Conservation (phyloP, 148 eudicot genomes). For the Chenopodium suecicum region DNA sequence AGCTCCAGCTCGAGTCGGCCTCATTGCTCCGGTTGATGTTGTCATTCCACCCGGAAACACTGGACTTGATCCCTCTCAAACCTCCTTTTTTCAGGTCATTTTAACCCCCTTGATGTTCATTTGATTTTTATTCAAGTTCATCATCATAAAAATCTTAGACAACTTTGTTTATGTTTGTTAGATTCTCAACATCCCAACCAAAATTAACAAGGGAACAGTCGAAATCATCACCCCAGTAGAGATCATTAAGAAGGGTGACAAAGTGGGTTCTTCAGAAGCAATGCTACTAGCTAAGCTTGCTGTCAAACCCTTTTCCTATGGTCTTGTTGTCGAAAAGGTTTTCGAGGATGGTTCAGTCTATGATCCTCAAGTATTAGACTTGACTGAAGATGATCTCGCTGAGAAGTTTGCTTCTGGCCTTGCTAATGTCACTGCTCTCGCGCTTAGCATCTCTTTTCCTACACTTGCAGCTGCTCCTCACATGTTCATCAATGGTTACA, state of each 20-base stretch:
- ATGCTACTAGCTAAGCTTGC: constrained; percentile 51
- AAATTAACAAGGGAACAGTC: constrained; percentile 71
- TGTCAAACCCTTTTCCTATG: constrained; percentile 55
- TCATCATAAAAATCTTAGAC: background rate
- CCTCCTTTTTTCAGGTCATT: constrained; percentile 58
- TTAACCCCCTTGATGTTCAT: background rate
- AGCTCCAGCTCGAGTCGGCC: constrained; percentile 68
- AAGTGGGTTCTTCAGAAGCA: constrained; percentile 64
- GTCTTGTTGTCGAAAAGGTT: constrained; percentile 42
- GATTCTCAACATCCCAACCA: constrained; percentile 59
- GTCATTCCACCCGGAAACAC: constrained; percentile 66
- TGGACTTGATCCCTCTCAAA: constrained; percentile 59
- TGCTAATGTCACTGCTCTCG: constrained; percentile 36
- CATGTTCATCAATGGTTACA: constrained; percentile 55
- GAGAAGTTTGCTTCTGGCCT: constrained; percentile 41
- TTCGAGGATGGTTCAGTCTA: constrained; percentile 55
- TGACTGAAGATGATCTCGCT: constrained; percentile 53
- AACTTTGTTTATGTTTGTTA: background rate
- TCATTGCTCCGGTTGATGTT: constrained; percentile 59
- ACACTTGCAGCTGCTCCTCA: constrained; percentile 47
- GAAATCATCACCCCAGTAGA: constrained; percentile 61
- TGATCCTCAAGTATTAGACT: constrained; percentile 53
- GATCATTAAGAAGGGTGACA: constrained; percentile 60
- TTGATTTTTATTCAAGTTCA: too few relatives aligned
- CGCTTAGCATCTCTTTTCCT: constrained; percentile 44